Evolutionary conservation across 768 basidiomycete genomes (phyloP), one percentile per base, ranked within the genome.

Genomic region (Mycena venus): DNA sequence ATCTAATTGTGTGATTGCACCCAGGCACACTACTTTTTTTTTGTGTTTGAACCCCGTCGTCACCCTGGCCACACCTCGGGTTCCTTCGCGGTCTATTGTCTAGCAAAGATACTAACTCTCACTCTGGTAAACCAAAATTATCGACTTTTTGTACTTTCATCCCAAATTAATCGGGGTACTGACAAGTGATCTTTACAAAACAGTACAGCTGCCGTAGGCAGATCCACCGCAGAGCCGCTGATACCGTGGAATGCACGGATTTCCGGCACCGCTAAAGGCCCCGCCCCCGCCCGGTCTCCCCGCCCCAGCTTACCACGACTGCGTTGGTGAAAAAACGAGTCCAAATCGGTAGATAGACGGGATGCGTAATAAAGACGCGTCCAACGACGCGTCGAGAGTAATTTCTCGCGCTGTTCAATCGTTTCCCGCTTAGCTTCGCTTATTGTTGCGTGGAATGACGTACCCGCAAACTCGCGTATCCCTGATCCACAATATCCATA

Each of bases 241-340:
- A 60, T 60, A 60, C 38, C 58, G 61, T 44, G 42, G 40, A 62
- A 62, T 62, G 61, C 61, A 62, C 61, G 61, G 61, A 62, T 62
- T 42, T 44, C 42, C 61, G 61, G 40, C 42, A 61, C 56, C 31
- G 38, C 40, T 27, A 25, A 25, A 25, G 21, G 5, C 25, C 27
- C 17, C 60, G 38, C 42, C 40, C 15, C 40, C 15, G 12, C 23
- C 40, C 21, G 27, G 40, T 19, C 73, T 77, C 74, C 70, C 75
- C n/a, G 36, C 23, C 25, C 19, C n/a, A 1, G 47, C 47, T 23
- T 0, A 5, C 3, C 25, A 14, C n/a, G 49, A 25, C 49, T n/a
- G 5, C 29, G 53, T 31, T 29, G 53, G 17, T 29, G 8, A 9
- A 25, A 23, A 15, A 49, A 49, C 47, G 23, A 31, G 8, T 11